Conservation (phyloP, 2,329 filamentous ascomycete genomes). For the Colletotrichum tamarilloi region DNA sequence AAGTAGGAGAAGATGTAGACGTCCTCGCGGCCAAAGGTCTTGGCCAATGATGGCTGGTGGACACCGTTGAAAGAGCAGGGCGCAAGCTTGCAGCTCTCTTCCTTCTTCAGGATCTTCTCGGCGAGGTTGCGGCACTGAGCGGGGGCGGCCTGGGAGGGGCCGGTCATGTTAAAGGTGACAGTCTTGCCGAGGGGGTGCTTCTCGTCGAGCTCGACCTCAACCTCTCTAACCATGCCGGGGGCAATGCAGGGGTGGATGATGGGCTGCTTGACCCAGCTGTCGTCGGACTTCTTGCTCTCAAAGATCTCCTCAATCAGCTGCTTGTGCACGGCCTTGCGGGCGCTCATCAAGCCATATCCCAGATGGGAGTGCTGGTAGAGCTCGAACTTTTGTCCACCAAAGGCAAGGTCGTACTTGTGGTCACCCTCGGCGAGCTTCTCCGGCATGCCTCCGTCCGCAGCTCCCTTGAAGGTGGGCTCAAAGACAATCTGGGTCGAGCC, state of each 20-base stretch:
- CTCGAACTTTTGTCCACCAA: constrained; percentile 89
- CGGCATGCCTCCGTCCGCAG: constrained; percentile 81
- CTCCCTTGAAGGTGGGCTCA: constrained; percentile 88
- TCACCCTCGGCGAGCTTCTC: constrained; percentile 88
- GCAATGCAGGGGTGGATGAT: constrained; percentile 88
- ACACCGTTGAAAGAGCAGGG: constrained; percentile 99
- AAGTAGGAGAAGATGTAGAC: constrained; percentile 99
- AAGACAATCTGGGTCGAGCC: constrained; percentile 99
- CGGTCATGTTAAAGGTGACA: constrained; percentile 86
- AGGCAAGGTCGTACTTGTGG: constrained; percentile 93
- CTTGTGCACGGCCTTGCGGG: constrained; percentile 86
- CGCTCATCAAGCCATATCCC: constrained; percentile 95
- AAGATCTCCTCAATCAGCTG: constrained; percentile 78
- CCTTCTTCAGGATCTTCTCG: constrained; percentile 92
- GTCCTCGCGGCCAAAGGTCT: constrained; percentile 92
- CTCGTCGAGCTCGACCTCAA: constrained; percentile 77
- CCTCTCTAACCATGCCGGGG: constrained; percentile 79
- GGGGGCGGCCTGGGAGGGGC: constrained; percentile 78
- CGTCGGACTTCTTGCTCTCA: constrained; percentile 68
- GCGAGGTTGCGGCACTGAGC: constrained; percentile 91
- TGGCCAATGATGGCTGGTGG: constrained; percentile 90
- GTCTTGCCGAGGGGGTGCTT: constrained; percentile 72
- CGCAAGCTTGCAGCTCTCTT: constrained; percentile 80
- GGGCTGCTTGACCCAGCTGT: constrained; percentile 76
- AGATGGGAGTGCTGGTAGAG: constrained; percentile 99